Evolutionary conservation across 75 land plant genomes (phyloP), one percentile per base, ranked within the genome.

Genomic region (Pinus taeda): DNA sequence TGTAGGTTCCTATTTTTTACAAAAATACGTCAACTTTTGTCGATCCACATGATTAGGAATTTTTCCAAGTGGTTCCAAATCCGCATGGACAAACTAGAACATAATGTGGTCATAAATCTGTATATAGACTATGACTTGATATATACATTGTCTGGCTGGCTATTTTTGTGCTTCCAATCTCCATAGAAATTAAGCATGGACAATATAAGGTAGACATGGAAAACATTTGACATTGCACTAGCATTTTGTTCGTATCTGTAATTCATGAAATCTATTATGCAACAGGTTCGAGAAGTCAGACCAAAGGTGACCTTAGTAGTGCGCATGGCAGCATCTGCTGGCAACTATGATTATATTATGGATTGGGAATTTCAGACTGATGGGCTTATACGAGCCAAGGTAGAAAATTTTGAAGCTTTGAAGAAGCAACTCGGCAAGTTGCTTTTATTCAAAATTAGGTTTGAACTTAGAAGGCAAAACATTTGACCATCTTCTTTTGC

Each of bases 361-460:
- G 94, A 93, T 75, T 93, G 96, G 96, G 90, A 93, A 73, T 91
- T 93, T 58, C 96, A 93, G 67, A 88, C 92, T 1, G 96, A 93
- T 72, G 96, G 96, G 3, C 78, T 91, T 15, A 86, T 93, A 26
- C 79, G 81, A 13, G 77, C 87, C 17, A 88, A 88, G 90, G 97
- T 93, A 15, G 26, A 59, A 36, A 49, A 71, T 4, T n/a, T 4
- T 42, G 39, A 26, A 45, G 4, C 49, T 13, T 77, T 15, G 6
- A 26, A 36, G 39, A 36, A 64, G 21, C 21, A 9, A 21, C 18
- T 39, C 18, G 45, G 42, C n/a, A 24, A 24, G 75, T 56, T 29
- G 18, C 13, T 74, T 15, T 13, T 56, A 36, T 24, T 58, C 64
- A 21, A 30, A 14, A n/a, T 37, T 79, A 17, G 57, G 49, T 30